Conservation (phyloP, 345 rosid species). For the Excoecaria cochinchinensis region DNA sequence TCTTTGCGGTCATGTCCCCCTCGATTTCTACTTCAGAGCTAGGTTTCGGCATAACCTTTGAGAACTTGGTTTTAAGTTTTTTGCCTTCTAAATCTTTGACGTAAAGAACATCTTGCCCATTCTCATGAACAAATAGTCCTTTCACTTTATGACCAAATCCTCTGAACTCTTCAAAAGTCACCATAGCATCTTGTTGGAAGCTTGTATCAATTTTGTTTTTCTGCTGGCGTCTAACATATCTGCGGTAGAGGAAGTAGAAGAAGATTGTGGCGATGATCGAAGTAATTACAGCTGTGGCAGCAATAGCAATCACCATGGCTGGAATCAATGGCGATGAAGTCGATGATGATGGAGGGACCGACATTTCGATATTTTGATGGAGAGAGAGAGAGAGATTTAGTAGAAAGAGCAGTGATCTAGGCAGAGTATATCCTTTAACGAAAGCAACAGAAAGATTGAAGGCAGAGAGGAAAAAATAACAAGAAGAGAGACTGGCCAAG, state of each 20-base stretch:
- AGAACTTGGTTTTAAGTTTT: conserved; percentile 23
- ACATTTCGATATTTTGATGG: conserved; percentile 11
- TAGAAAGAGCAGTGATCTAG: not conserved
- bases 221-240: conserved; percentile 1
- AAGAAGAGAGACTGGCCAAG: not conserved
- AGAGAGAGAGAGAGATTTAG: not conserved
- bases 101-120: conserved; percentile 54
- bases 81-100: conserved; percentile 43
- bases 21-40: conserved; percentile 38
- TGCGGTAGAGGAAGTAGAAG: conserved; percentile 35
- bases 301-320: conserved; percentile 26
- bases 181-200: conserved; percentile 33
- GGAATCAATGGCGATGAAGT: not conserved
- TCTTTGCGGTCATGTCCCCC: conserved; percentile 13
- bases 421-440: conserved; percentile 4
- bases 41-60: conserved; percentile 41
- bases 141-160: conserved; percentile 40
- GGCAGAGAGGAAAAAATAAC: conserved; percentile 6
- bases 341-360: conserved; percentile 12
- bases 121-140: conserved; percentile 44
- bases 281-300: conserved; percentile 30
- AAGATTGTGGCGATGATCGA: conserved; percentile 27
- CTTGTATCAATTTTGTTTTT: conserved; percentile 19
- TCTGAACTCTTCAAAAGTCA: conserved; percentile 33
- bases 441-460: conserved; percentile 10